Conservation (phyloP, 306 rosid genomes). For the Cicer arietinum region DNA sequence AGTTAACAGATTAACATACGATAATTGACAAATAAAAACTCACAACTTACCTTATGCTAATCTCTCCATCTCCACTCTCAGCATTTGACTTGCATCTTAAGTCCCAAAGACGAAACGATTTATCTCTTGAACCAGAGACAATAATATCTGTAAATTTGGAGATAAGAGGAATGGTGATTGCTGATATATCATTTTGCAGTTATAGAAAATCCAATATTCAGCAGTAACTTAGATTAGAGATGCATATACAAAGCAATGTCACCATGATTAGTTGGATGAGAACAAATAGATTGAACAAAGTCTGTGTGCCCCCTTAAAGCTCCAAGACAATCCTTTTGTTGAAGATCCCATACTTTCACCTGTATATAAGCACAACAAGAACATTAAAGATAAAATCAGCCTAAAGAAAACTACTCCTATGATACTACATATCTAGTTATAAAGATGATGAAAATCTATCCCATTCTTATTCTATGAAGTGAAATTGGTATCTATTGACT, state of each 20-base stretch:
- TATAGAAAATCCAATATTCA: background rate
- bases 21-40: conserved; percentile 10
- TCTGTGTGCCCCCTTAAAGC: conserved; percentile 77
- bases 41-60: conserved; percentile 52
- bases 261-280: conserved; percentile 89
- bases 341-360: conserved; percentile 94
- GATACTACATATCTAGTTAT: background rate
- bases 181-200: conserved; percentile 2
- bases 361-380: conserved; percentile 42
- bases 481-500: background rate
- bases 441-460: background rate
- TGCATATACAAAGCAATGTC: conserved; percentile 18
- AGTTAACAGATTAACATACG: background rate
- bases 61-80: conserved; percentile 51
- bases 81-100: conserved; percentile 67
- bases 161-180: conserved; percentile 4
- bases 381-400: conserved; percentile 8
- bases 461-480: background rate
- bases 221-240: background rate
- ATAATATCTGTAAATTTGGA: conserved; percentile 61
- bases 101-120: conserved; percentile 93
- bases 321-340: conserved; percentile 72
- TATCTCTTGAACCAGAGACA: conserved; percentile 97
- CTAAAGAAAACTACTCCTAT: conserved; percentile 6
- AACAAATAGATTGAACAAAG: conserved; percentile 82